Evolutionary conservation across 2,329 filamentous ascomycete genomes (phyloP).

Genomic region (Aspergillus niger): DNA sequence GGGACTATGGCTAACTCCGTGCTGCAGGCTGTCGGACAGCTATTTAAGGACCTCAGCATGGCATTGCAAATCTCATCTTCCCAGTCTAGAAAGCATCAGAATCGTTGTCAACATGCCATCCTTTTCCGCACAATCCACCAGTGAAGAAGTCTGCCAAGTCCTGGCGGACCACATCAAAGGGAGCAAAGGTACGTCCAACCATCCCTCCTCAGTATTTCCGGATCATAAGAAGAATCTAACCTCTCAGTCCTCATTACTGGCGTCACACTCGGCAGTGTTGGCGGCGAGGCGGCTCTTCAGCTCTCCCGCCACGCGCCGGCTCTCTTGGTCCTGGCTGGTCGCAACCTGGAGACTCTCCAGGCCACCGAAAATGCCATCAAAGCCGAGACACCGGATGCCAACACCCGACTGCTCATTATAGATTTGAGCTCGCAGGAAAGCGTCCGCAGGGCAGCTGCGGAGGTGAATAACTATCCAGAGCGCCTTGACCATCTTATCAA

Average conservation of each 20-base stretch:
- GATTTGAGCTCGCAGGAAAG: background rate
- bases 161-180: background rate
- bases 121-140: background rate
- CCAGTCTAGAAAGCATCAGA: accelerated
- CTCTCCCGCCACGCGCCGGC: background rate
- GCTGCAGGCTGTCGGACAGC: no score
- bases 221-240: background rate
- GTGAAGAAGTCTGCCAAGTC: background rate
- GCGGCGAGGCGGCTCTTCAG: background rate
- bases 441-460: background rate
- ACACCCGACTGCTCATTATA: background rate
- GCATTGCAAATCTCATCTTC: no score
- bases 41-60: no score
- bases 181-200: background rate
- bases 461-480: background rate
- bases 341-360: background rate
- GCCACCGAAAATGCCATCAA: background rate
- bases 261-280: background rate
- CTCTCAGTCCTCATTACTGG: background rate
- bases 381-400: background rate
- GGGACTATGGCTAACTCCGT: no score
- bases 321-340: background rate
- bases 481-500: conserved; percentile 5
- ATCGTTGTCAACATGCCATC: background rate
- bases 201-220: background rate